phyloP scores from a whole-genome alignment of 176 grass and related monocot species.

The Lolium multiflorum region DNA sequence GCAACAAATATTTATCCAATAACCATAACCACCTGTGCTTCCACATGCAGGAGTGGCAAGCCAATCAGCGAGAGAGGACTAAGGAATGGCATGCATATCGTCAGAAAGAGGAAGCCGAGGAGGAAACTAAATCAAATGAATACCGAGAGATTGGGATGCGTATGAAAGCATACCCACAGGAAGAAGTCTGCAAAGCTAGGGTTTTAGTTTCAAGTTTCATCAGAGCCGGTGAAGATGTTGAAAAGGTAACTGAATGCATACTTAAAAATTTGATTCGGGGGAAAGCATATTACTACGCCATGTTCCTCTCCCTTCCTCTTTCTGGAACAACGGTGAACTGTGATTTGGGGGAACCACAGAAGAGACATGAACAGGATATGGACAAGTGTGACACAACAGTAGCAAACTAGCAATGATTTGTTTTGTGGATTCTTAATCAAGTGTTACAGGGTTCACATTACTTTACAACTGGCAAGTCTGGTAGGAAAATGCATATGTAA shows the following conservation, averaged over 20 bases:
- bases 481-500: background rate
- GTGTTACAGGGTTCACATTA: background rate
- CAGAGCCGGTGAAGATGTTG: conserved; percentile 77
- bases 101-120: conserved; percentile 81
- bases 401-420: background rate
- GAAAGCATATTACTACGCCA: background rate
- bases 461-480: conserved; percentile 16
- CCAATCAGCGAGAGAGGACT: conserved; percentile 69
- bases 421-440: conserved; percentile 9
- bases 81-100: conserved; percentile 88
- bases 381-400: background rate
- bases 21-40: conserved; percentile 22
- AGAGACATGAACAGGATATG: conserved; percentile 22
- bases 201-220: conserved; percentile 95
- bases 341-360: conserved; percentile 29
- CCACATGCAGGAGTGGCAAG: conserved; percentile 84
- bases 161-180: conserved; percentile 88
- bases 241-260: conserved; percentile 61
- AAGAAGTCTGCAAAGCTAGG: conserved; percentile 87
- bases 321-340: background rate
- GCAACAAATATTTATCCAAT: conserved; percentile 11
- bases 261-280: background rate
- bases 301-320: background rate
- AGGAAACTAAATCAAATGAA: conserved; percentile 70
- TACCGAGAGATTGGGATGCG: conserved; percentile 92